Conservation (phyloP, 2,329 filamentous ascomycete species). For the Fusarium armeniacum region DNA sequence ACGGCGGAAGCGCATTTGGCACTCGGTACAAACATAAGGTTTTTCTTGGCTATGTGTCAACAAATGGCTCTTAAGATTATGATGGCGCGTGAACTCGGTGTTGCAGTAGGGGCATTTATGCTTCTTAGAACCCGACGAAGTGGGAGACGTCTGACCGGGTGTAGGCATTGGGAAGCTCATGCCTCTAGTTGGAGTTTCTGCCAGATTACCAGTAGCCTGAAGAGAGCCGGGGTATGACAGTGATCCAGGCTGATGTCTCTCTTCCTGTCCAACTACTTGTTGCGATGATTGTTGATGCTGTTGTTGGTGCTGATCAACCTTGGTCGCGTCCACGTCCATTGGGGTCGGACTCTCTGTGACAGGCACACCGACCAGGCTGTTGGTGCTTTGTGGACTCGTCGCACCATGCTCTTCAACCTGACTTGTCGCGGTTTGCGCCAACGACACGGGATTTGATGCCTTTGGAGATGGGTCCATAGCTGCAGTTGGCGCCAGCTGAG, state of each 20-base stretch:
- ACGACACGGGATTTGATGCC: constrained; percentile 52
- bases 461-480: constrained; percentile 60
- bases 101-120: constrained; percentile 98
- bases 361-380: constrained; percentile 59
- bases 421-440: constrained; percentile 53
- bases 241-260: constrained; percentile 64
- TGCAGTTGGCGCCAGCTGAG: constrained; percentile 60
- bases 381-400: constrained; percentile 61
- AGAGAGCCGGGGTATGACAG: constrained; percentile 69
- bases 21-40: constrained; percentile 94
- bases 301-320: constrained; percentile 33
- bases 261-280: constrained; percentile 64
- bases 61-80: constrained; percentile 97
- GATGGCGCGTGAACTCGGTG: constrained; percentile 96
- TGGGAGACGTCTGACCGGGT: constrained; percentile 64
- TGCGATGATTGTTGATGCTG: constrained; percentile 55
- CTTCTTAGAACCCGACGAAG: constrained; percentile 78
- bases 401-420: constrained; percentile 58
- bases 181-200: constrained; percentile 63
- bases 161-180: constrained; percentile 71
- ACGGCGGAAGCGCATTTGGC: constrained; percentile 90
- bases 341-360: constrained; percentile 66
- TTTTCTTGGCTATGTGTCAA: constrained; percentile 99
- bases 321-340: constrained; percentile 66
- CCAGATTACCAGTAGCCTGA: constrained; percentile 59